Evolutionary conservation across 2,329 filamentous ascomycete species (phyloP).

Genomic region (Cladophialophora psammophila): DNA sequence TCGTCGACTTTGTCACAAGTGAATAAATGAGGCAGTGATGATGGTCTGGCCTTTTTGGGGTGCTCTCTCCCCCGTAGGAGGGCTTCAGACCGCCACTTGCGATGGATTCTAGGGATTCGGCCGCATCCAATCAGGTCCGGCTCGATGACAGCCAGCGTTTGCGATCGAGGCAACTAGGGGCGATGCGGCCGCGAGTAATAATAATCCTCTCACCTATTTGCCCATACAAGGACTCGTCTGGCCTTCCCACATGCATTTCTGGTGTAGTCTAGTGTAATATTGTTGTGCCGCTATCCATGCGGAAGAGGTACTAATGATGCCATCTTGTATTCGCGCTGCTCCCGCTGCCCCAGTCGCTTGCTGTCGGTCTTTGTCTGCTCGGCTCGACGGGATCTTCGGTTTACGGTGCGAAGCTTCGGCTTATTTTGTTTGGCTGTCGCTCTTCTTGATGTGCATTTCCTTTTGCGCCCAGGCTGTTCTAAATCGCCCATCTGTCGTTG

Average conservation of each 20-base stretch:
- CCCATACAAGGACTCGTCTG: neutral
- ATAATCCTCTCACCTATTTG: constrained; percentile 5
- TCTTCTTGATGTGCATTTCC: constrained; percentile 23
- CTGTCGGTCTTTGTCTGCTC: constrained; percentile 7
- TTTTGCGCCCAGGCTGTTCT: constrained; percentile 29
- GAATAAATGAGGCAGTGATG: constrained; percentile 26
- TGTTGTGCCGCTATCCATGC: neutral
- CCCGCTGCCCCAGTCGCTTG: neutral
- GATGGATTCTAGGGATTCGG: constrained; percentile 18
- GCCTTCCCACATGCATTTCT: constrained; percentile 14
- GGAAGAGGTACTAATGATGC: neutral
- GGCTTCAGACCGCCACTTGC: constrained; percentile 32
- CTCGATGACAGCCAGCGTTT: constrained; percentile 12
- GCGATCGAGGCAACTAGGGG: constrained; percentile 4
- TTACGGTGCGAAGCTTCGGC: neutral
- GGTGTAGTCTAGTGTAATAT: neutral
- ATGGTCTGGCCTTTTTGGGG: constrained; percentile 12
- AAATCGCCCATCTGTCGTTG: constrained; percentile 33
- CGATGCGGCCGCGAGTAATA: constrained; percentile 6
- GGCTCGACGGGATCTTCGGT: neutral
- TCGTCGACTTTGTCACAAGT: constrained; percentile 12
- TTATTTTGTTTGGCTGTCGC: constrained; percentile 4
- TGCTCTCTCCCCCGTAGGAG: neutral
- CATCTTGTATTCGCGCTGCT: neutral
- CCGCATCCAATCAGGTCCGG: constrained; percentile 26